Evolutionary conservation across 2,329 filamentous ascomycete species (phyloP).

Genomic region (Aspergillus sp.): DNA sequence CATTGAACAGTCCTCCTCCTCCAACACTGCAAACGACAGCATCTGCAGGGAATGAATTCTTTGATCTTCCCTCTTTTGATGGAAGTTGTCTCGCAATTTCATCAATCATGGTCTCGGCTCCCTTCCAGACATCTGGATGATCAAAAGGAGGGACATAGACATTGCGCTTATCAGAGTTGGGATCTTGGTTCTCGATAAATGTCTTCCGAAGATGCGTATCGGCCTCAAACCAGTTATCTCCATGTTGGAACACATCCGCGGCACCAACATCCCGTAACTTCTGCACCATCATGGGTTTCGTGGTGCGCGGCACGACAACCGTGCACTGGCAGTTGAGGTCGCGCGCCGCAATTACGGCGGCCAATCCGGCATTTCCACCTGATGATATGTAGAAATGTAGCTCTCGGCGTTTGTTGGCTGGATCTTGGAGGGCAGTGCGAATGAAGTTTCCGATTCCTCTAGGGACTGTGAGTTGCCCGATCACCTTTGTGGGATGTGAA

Average conservation of each 20-base stretch:
- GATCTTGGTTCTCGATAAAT: slow-evolving; percentile 28
- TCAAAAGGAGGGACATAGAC: slow-evolving; percentile 41
- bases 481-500: not conserved
- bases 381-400: slow-evolving; percentile 74
- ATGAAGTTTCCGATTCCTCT: slow-evolving; percentile 41
- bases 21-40: slow-evolving; percentile 75
- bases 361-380: slow-evolving; percentile 80
- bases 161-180: slow-evolving; percentile 18
- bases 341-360: slow-evolving; percentile 70
- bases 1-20: slow-evolving; percentile 74
- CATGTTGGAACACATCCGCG: slow-evolving; percentile 62
- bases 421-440: slow-evolving; percentile 25
- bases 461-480: not conserved
- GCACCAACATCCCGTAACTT: slow-evolving; percentile 67
- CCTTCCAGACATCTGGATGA: slow-evolving; percentile 38
- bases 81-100: slow-evolving; percentile 39
- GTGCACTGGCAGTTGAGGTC: slow-evolving; percentile 64
- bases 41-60: slow-evolving; percentile 51
- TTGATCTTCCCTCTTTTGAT: slow-evolving; percentile 8
- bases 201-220: slow-evolving; percentile 62
- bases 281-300: slow-evolving; percentile 65
- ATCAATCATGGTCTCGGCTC: slow-evolving; percentile 33
- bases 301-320: slow-evolving; percentile 67
- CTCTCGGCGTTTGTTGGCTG: slow-evolving; percentile 29
- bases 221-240: slow-evolving; percentile 67